Base-by-base conservation (phyloP, 352 stramenopile species). In the Globisporangium rhizosaccharum region DNA sequence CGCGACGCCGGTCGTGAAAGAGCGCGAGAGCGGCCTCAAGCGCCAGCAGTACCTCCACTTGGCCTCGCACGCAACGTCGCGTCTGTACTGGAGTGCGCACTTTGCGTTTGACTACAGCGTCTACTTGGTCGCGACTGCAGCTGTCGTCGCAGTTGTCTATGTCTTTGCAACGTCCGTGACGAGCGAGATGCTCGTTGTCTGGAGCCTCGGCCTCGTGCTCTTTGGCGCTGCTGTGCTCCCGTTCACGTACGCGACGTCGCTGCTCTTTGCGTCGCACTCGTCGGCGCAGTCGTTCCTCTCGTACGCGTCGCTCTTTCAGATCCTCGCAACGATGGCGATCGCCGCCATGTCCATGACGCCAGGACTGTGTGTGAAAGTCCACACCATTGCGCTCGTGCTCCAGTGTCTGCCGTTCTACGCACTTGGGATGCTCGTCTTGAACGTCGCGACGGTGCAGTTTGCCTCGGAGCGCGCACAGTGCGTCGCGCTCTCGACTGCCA, bases 221-320 rank as follows among this genome's bases (percentile, higher is more conserved):
- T 82, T 86, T 25, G 78, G 77, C 0, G 17, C 88, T n/a, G 61
- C 83, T 3, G 66, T 87, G 42, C 57, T 94, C 3, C 79, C 80
- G 15, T 87, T 86, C 52, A 71, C 82, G 62, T 92, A 94, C 60
- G 49, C 84, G 0, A 61, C 70, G 11, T 89, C 79, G 28, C 63
- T 92, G n/a, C 53, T 76, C 15, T 94, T 94, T 37, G 66, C 64
- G 49, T 94, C 84, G 8, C 78, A 90, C 46, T 88, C 84, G 50
- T 91, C 84, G 0, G 84, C 84, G 9, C 84, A 92, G 57, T 89
- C 84, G 36, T 79, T 87, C 62, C 81, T 92, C 70, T 85, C 80
- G 56, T 92, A 86, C 66, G 55, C 75, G 8, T 78, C 75, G 30
- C 42, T 82, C 9, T 94, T 92, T 51, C 84, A 94, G 62, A 72